phyloP scores from a whole-genome alignment of 2,329 filamentous ascomycete genomes.

The Rosellinia necatrix region DNA sequence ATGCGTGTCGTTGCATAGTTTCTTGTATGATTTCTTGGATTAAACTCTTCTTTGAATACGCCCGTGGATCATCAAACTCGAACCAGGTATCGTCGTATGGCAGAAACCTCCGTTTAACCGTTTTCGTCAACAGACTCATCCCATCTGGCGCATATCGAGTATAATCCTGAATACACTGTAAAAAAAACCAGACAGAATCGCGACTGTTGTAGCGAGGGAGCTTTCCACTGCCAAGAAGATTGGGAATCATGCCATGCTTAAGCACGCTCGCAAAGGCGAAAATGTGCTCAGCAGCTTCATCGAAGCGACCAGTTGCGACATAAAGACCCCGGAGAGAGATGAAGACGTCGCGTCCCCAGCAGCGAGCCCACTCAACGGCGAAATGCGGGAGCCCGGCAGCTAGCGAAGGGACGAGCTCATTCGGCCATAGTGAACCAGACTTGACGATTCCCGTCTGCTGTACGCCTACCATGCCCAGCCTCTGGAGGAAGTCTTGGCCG shows the following conservation, averaged over 20 bases:
- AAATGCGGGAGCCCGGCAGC: conserved; percentile 96
- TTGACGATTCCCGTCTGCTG: conserved; percentile 89
- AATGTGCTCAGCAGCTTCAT: conserved; percentile 91
- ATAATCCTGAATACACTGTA: conserved; percentile 96
- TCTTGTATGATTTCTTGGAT: conserved; percentile 92
- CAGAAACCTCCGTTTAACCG: conserved; percentile 82
- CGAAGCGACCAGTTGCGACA: conserved; percentile 84
- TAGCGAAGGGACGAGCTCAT: conserved; percentile 81
- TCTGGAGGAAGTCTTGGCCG: conserved; percentile 88
- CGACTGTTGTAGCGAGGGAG: conserved; percentile 92
- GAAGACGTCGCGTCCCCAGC: conserved; percentile 97
- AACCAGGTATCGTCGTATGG: conserved; percentile 98
- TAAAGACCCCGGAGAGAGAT: conserved; percentile 93
- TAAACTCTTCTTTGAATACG: conserved; percentile 83
- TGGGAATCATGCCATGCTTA: conserved; percentile 98
- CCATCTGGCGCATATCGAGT: conserved; percentile 80
- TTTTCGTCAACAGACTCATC: conserved; percentile 71
- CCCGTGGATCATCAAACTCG: conserved; percentile 74
- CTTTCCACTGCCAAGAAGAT: conserved; percentile 84
- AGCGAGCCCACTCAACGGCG: conserved; percentile 88
- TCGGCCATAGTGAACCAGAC: conserved; percentile 88
- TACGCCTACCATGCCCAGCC: conserved; percentile 85
- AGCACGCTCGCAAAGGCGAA: conserved; percentile 92
- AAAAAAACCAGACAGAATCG: conserved; percentile 97
- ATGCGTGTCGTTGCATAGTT: conserved; percentile 87